Percentiles rank a stretch among this genome's conserved stretches.
These are phyloP conservation scores for Talaromyces sp. DNA, from an alignment of 2,329 filamentous ascomycete species.

Conservation along the genomic window DNA sequence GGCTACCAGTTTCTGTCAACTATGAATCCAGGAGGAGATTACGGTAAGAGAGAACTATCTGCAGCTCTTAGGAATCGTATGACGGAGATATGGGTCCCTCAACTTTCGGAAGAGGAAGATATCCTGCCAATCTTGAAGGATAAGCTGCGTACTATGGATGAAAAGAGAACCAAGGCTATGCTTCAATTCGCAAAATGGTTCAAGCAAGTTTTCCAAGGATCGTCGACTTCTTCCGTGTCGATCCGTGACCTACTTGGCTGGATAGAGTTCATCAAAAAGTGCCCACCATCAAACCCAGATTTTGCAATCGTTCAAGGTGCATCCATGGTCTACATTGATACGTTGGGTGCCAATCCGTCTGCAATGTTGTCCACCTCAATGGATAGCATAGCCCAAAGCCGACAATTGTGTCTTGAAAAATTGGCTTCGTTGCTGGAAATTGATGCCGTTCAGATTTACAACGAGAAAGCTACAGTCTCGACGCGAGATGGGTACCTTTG, in stretches of 20 bases:
- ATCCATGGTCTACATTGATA: slow-evolving; percentile 92
- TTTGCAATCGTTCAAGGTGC: slow-evolving; percentile 74
- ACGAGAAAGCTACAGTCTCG: slow-evolving; percentile 57
- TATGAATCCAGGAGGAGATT: slow-evolving; percentile 98
- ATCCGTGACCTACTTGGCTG: slow-evolving; percentile 90
- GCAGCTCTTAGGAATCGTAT: slow-evolving; percentile 93
- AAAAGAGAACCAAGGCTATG: slow-evolving; percentile 63
- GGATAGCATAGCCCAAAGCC: slow-evolving; percentile 66
- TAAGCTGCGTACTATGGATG: slow-evolving; percentile 58
- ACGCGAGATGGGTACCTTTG: slow-evolving; percentile 55
- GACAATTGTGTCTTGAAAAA: slow-evolving; percentile 68
- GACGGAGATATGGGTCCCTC: slow-evolving; percentile 97
- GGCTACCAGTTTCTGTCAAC: slow-evolving; percentile 96
- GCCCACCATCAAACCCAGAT: slow-evolving; percentile 46
- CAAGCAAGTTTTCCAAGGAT: slow-evolving; percentile 71
- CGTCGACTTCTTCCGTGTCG: slow-evolving; percentile 73
- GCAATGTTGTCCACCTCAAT: slow-evolving; percentile 73
- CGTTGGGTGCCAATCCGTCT: slow-evolving; percentile 89
- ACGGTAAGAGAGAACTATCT: slow-evolving; percentile 95
- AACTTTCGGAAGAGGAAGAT: slow-evolving; percentile 79
- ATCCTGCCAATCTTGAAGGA: slow-evolving; percentile 79
- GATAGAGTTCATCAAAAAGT: slow-evolving; percentile 85
- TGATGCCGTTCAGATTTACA: slow-evolving; percentile 65
- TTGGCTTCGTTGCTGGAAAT: slow-evolving; percentile 63
- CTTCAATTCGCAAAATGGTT: slow-evolving; percentile 93